These are phyloP conservation scores for Solanum hybrid DNA, from an alignment of 305 asterid genomes.

Conservation along the genomic window DNA sequence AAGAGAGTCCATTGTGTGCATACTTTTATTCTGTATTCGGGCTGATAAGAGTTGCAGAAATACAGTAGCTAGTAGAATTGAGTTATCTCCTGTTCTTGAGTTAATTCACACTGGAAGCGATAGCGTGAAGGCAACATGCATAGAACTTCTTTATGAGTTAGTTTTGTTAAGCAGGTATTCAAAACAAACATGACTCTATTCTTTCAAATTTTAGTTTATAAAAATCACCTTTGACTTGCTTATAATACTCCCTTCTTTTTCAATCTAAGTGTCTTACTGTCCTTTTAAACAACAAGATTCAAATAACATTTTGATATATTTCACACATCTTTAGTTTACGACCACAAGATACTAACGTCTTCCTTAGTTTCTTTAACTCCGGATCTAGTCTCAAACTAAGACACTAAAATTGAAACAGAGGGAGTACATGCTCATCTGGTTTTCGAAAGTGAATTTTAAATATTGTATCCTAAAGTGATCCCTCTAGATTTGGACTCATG, in stretches of 20 bases:
- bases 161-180: slow-evolving; percentile 59
- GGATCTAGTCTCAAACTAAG: neutral
- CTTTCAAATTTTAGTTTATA: neutral
- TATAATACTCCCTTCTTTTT: neutral
- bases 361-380: neutral
- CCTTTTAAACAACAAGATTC: neutral
- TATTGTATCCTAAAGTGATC: neutral
- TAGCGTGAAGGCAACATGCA: slow-evolving; percentile 42
- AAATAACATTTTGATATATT: neutral
- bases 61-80: slow-evolving; percentile 46
- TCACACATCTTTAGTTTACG: neutral
- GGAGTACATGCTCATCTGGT: neutral
- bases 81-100: slow-evolving; percentile 61
- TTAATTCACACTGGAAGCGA: slow-evolving; percentile 68
- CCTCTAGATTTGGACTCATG: neutral
- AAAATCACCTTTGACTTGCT: neutral
- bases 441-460: neutral
- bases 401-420: neutral
- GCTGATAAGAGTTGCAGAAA: slow-evolving; percentile 49
- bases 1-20: slow-evolving; percentile 37
- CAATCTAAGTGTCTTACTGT: neutral
- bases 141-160: slow-evolving; percentile 66
- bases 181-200: neutral
- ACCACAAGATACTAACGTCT: neutral
- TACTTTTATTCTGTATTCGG: slow-evolving; percentile 54